Percentiles rank a stretch among this genome's conserved stretches.
These are phyloP conservation scores for Thecaphora thlaspeos DNA, from an alignment of 1,284 basidiomycete species.

Conservation along the genomic window DNA sequence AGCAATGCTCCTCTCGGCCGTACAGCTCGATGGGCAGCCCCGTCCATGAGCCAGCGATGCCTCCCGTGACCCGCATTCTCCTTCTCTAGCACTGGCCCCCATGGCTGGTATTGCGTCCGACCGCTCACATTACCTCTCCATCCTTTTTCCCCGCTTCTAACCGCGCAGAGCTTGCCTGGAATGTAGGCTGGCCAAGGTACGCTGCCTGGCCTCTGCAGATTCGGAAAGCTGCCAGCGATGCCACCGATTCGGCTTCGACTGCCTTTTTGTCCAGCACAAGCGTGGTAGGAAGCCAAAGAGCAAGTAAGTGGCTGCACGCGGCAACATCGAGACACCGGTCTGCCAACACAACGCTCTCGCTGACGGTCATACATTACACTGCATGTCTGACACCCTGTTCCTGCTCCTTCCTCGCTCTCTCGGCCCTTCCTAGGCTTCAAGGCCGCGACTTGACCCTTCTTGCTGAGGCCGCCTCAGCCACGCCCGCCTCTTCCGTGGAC, in stretches of 20 bases:
- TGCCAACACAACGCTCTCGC: too few species aligned
- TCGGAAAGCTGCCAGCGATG: constrained; percentile 32
- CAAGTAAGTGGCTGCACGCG: too few species aligned
- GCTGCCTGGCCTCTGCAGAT: constrained; percentile 23
- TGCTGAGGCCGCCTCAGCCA: constrained; percentile 31
- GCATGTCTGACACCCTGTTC: neutral
- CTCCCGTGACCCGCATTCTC: too few species aligned
- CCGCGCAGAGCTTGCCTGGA: constrained; percentile 23
- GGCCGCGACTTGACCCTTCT: constrained; percentile 31
- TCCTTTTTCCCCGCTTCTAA: too few species aligned
- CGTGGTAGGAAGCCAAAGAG: constrained; percentile 37
- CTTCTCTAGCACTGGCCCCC: too few species aligned
- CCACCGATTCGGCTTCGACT: constrained; percentile 33
- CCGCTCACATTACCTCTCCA: too few species aligned
- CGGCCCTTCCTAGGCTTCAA: constrained; percentile 9
- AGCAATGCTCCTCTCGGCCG: too few species aligned
- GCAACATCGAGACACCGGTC: too few species aligned
- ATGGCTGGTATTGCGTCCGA: too few species aligned
- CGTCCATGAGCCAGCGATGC: too few species aligned
- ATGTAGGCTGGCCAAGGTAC: constrained; percentile 32
- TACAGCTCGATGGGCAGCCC: too few species aligned
- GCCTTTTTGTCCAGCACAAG: constrained; percentile 37
- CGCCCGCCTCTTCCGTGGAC: constrained; percentile 15
- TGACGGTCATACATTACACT: too few species aligned
- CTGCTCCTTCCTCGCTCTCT: neutral